A percentile compares a stretch with the other conserved stretches of the same genome.
phyloP scores from a whole-genome alignment of 352 stramenopile genomes.

The Pythium dissotocum region DNA sequence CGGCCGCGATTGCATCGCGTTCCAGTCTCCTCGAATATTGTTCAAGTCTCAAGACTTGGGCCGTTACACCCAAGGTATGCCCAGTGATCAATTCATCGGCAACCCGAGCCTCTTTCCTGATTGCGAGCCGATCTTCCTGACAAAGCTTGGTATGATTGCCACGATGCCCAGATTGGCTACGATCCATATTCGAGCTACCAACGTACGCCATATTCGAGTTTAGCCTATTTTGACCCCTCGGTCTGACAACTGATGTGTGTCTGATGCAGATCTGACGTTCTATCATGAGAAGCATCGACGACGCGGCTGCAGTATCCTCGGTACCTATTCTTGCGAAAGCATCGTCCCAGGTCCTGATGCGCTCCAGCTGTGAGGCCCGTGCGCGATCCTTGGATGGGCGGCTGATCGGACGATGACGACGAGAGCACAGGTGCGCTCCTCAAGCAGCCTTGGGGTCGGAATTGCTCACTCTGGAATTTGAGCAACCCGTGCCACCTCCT shows the following conservation, averaged over 20 bases:
- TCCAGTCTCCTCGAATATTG: not conserved
- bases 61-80: not conserved
- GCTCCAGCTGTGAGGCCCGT: not conserved
- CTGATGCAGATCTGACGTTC: not conserved
- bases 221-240: not conserved
- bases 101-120: not conserved
- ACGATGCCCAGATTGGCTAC: not conserved
- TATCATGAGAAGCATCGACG: conserved; percentile 12
- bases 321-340: conserved; percentile 14
- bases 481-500: conserved; percentile 23
- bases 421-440: not conserved
- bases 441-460: not conserved
- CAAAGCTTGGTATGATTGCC: not conserved
- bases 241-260: not conserved
- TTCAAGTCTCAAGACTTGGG: not conserved
- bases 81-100: not conserved
- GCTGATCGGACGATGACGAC: not conserved
- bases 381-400: not conserved
- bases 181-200: not conserved
- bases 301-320: conserved; percentile 7
- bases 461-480: conserved; percentile 28
- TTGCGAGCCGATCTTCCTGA: not conserved
- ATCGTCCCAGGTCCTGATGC: not conserved
- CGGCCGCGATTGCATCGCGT: no score
- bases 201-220: not conserved